Percentiles rank a stretch among this genome's conserved stretches.
Conservation (phyloP, 2,329 filamentous ascomycete species). For the Colletotrichum caudatum region DNA sequence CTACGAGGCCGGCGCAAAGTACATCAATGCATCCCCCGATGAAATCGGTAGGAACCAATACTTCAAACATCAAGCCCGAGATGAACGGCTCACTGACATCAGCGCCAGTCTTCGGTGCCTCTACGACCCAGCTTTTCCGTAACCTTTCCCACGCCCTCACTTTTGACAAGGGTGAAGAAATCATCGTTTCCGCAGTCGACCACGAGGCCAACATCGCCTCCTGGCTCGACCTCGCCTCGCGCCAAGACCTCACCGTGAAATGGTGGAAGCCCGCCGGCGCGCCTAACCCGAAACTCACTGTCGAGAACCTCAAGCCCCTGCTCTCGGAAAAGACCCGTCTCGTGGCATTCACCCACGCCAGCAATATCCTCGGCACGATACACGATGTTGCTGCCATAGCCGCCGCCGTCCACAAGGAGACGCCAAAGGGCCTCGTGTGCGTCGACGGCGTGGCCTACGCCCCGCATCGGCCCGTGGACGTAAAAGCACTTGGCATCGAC, state of each 20-base stretch:
- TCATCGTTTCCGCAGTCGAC: slow-evolving; percentile 78
- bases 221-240: slow-evolving; percentile 76
- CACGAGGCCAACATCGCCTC: slow-evolving; percentile 83
- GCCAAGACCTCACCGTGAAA: slow-evolving; percentile 71
- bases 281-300: slow-evolving; percentile 69
- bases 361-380: slow-evolving; percentile 80
- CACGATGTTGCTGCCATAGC: slow-evolving; percentile 71
- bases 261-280: slow-evolving; percentile 72
- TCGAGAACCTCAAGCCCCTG: slow-evolving; percentile 67
- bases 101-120: slow-evolving; percentile 74
- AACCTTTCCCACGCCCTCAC: slow-evolving; percentile 72
- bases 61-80: not conserved
- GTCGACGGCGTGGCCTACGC: slow-evolving; percentile 84
- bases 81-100: not conserved
- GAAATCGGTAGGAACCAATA: slow-evolving; percentile 67
- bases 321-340: slow-evolving; percentile 75
- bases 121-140: slow-evolving; percentile 81
- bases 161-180: slow-evolving; percentile 70
- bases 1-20: slow-evolving; percentile 74
- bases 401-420: slow-evolving; percentile 60
- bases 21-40: slow-evolving; percentile 74
- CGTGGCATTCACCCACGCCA: slow-evolving; percentile 79
- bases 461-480: slow-evolving; percentile 78
- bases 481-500: slow-evolving; percentile 76
- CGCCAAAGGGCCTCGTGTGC: slow-evolving; percentile 70